phyloP scores from a whole-genome alignment of 768 basidiomycete species.

The Tylopilus sp. region DNA sequence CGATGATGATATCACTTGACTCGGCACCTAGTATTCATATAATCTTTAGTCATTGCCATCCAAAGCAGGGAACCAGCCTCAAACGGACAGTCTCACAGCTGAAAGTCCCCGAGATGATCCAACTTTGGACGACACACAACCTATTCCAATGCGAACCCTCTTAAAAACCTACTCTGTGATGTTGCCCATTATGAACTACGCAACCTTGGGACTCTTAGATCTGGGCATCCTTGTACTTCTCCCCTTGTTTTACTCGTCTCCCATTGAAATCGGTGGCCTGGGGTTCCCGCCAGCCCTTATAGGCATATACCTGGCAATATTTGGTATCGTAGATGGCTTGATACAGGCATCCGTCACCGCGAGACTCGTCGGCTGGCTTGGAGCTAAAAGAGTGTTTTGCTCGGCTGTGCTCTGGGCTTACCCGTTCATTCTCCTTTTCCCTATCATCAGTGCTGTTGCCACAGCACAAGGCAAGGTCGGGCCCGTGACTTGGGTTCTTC shows the following conservation, averaged over 20 bases:
- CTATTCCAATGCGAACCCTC: slow-evolving; percentile 33
- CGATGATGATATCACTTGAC: neutral
- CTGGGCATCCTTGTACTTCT: no score
- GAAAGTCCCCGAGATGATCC: neutral
- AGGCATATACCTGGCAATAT: slow-evolving; percentile 22
- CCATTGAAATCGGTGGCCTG: slow-evolving; percentile 26
- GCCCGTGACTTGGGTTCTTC: slow-evolving; percentile 35
- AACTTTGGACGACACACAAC: neutral
- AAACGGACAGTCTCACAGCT: neutral
- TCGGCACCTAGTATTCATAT: neutral
- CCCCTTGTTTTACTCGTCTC: no score
- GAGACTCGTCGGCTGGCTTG: neutral
- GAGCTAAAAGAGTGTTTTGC: slow-evolving; percentile 38
- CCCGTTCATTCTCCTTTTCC: slow-evolving; percentile 41
- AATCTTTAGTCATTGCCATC: slow-evolving; percentile 25
- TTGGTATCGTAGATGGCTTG: neutral
- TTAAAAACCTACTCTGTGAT: slow-evolving; percentile 31
- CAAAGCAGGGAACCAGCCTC: slow-evolving; percentile 1
- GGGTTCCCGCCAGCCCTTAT: slow-evolving; percentile 40
- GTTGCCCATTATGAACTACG: neutral
- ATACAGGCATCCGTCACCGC: neutral
- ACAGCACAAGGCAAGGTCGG: slow-evolving; percentile 29
- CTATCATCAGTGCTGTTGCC: slow-evolving; percentile 42
- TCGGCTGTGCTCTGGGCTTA: slow-evolving; percentile 35
- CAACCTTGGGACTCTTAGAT: no score